A percentile compares a stretch with the other conserved stretches of the same genome.
Evolutionary conservation across 2,329 filamentous ascomycete species (phyloP).

Genomic region (Alternaria hordeiaustralica): DNA sequence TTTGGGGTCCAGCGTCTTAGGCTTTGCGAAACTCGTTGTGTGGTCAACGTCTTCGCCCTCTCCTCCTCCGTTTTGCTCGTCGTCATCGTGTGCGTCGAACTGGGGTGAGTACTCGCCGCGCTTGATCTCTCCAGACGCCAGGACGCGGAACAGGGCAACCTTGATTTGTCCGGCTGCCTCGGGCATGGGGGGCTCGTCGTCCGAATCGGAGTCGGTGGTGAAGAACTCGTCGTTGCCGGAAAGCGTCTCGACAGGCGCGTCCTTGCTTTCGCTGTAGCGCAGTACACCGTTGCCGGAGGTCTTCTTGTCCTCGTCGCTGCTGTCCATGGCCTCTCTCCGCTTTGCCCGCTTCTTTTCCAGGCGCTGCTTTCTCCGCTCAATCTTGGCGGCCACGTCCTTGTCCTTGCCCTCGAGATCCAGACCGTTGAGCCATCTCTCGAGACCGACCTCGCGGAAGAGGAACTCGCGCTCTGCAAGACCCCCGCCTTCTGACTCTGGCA

Average conservation of each 20-base stretch:
- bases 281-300: conserved; percentile 64
- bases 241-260: conserved; percentile 74
- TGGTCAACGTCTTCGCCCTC: conserved; percentile 88
- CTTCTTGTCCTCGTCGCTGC: conserved; percentile 55
- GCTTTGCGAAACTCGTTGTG: conserved; percentile 96
- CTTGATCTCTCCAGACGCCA: conserved; percentile 96
- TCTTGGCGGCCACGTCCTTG: conserved; percentile 79
- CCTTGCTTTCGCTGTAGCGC: conserved; percentile 79
- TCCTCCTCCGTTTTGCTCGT: conserved; percentile 69
- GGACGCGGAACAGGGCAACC: conserved; percentile 91
- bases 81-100: conserved; percentile 95
- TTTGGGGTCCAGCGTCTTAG: conserved; percentile 93
- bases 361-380: conserved; percentile 67
- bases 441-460: conserved; percentile 91
- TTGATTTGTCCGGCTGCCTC: conserved; percentile 98
- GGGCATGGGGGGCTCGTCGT: conserved; percentile 84
- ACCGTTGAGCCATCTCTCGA: conserved; percentile 96
- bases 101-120: conserved; percentile 97
- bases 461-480: conserved; percentile 96
- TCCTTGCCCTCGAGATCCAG: conserved; percentile 87
- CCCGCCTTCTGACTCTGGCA: conserved; percentile 88
- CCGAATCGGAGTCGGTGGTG: conserved; percentile 71
- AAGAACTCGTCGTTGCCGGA: conserved; percentile 72
- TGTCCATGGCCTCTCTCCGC: conserved; percentile 64
- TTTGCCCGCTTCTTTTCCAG: conserved; percentile 88